Percentiles rank a stretch among this genome's conserved stretches.
These are phyloP conservation scores for Saccharum officinarum DNA, from an alignment of 176 grass and related monocot genomes.

Conservation along the genomic window DNA sequence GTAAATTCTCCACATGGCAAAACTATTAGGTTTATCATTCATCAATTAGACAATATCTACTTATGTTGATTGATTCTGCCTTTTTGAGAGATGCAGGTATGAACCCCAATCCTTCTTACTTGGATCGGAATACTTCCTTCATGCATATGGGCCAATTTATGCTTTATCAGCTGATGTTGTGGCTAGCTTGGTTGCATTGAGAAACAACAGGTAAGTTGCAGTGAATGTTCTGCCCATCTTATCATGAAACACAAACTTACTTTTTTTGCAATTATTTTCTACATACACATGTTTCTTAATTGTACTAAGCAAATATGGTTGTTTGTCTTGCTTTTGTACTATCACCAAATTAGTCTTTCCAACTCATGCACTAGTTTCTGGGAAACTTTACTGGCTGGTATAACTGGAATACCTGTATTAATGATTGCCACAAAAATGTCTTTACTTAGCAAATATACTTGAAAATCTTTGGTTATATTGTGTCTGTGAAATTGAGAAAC, in stretches of 20 bases:
- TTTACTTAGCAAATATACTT: neutral
- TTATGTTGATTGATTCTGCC: neutral
- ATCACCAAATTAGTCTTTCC: neutral
- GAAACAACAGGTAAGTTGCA: conserved; percentile 81
- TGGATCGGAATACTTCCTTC: conserved; percentile 92
- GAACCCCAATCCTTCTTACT: conserved; percentile 86
- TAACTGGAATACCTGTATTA: neutral
- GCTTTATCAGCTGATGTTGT: conserved; percentile 97
- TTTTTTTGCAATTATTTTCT: neutral
- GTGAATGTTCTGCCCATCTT: neutral
- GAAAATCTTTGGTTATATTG: neutral
- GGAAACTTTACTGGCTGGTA: neutral
- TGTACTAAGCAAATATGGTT: neutral
- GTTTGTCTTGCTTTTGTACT: neutral
- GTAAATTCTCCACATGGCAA: neutral
- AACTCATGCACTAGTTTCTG: neutral
- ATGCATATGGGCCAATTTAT: conserved; percentile 99
- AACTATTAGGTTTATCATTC: neutral
- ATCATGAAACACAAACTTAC: neutral
- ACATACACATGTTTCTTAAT: neutral
- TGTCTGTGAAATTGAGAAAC: conserved; percentile 20
- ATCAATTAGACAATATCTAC: neutral
- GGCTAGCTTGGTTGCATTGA: conserved; percentile 82
- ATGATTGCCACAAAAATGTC: neutral
- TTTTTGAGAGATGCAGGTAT: conserved; percentile 63